Evolutionary conservation across 768 basidiomycete genomes (phyloP), one percentile per base, ranked within the genome.

Genomic region (Crassisporium funariophilum): DNA sequence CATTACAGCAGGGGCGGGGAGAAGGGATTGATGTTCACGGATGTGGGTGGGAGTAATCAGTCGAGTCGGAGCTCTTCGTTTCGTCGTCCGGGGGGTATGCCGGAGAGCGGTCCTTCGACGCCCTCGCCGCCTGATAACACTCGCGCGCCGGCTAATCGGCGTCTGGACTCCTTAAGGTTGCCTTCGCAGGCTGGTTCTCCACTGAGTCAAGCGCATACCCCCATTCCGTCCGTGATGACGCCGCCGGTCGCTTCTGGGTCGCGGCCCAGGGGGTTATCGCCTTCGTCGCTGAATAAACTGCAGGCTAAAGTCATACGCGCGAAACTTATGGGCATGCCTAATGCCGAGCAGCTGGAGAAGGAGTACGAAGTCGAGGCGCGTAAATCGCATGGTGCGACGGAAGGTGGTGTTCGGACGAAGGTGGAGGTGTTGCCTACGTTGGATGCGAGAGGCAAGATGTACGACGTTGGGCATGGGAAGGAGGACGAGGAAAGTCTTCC

Each of bases 241-340:
- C 94, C 94, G 2, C 52, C 64, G 7, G 43, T 49, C 21, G 62
- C 56, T 25, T 61, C 61, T 50, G 60, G 62, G 22, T 63, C 69
- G 7, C 70, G 62, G 19, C 43, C 63, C 1, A 75, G 84, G 4
- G 76, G 76, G 1, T 59, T 89, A 45, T 88, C 88, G 0, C 84
- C 86, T 2, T 86, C 86, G 1, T 89, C 88, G 12, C 71, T 98
- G 36, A 98, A 99, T 65, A 88, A 84, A 60, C 68, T 99, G 1
- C 95, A 99, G 65, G 95, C 95, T 3, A 86, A 86, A 55, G 94
- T 97, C 2, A 71, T 99, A 7, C 84, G 91, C 25, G 95, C 97
- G 4, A 95, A 88, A 63, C 75, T 99, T 23, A 88, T 89, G 78
- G 83, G 80, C 23, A 76, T 82, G n/a, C 76, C 87, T 1, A 79